These are phyloP conservation scores for Calonectria fujianensis DNA, from an alignment of 2,329 filamentous ascomycete species.

Conservation along the genomic window DNA sequence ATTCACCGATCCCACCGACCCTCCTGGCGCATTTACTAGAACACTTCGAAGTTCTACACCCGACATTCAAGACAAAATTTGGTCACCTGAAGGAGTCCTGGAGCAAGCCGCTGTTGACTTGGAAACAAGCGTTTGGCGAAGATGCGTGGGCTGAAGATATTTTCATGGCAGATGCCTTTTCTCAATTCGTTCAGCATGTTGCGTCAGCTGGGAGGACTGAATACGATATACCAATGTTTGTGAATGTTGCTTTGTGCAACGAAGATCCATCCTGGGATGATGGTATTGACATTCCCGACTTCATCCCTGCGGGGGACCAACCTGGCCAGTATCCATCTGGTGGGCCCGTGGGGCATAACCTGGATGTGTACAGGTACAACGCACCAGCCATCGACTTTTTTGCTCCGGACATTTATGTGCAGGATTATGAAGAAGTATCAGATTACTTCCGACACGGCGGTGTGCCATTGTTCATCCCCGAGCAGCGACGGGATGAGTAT, in stretches of 20 bases:
- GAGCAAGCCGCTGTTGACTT: background rate
- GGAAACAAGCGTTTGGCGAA: background rate
- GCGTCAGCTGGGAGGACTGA: background rate
- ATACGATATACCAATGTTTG: background rate
- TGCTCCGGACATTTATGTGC: slow-evolving; percentile 23
- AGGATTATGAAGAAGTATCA: background rate
- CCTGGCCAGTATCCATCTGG: slow-evolving; percentile 26
- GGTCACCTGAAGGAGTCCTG: background rate
- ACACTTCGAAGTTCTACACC: background rate
- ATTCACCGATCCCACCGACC: background rate
- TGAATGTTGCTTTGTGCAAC: slow-evolving; percentile 6
- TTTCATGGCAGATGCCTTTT: slow-evolving; percentile 15
- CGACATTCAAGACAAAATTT: background rate
- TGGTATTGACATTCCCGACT: background rate
- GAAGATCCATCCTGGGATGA: slow-evolving; percentile 11
- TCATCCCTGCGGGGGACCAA: background rate
- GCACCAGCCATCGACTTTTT: slow-evolving; percentile 6
- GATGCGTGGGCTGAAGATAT: background rate
- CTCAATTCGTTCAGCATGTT: background rate
- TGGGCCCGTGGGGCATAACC: slow-evolving; percentile 1
- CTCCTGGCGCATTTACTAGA: background rate
- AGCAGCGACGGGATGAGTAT: slow-evolving; percentile 28
- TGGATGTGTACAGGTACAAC: slow-evolving; percentile 7
- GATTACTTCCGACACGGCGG: background rate
- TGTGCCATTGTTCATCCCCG: slow-evolving; percentile 26